Evolutionary conservation across 495 filamentous ascomycete species (phyloP).

Genomic region (Hypoxylon fuscum): DNA sequence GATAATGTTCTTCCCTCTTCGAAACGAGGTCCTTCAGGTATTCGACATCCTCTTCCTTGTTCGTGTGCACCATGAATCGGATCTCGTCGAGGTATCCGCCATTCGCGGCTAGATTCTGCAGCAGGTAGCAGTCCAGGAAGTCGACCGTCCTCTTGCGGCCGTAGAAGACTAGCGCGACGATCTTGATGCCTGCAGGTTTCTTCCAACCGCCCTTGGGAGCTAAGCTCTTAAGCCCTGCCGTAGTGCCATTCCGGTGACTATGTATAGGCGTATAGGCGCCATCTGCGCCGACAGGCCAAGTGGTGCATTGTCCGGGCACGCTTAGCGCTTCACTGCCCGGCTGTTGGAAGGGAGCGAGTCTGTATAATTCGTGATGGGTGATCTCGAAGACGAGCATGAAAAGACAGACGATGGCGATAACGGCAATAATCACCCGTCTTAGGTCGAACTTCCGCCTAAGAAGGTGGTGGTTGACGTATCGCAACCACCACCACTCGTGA

Average conservation of each 20-base stretch:
- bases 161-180: conserved; percentile 63
- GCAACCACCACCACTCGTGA: conserved; percentile 30
- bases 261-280: conserved; percentile 27
- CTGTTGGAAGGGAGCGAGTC: conserved; percentile 20
- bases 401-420: conserved; percentile 22
- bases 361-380: conserved; percentile 37
- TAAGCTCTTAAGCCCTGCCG: conserved; percentile 28
- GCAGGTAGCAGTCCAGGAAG: conserved; percentile 64
- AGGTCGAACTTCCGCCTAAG: conserved; percentile 30
- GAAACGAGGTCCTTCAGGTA: conserved; percentile 53
- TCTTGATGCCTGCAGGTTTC: conserved; percentile 55
- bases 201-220: conserved; percentile 42
- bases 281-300: conserved; percentile 38
- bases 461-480: conserved; percentile 23
- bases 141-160: conserved; percentile 54
- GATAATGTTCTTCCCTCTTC: conserved; percentile 35
- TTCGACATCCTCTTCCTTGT: conserved; percentile 54
- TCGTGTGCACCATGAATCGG: conserved; percentile 61
- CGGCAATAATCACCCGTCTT: conserved; percentile 24
- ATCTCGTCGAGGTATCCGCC: conserved; percentile 64
- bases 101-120: conserved; percentile 62
- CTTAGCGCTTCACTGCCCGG: background rate
- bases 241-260: background rate
- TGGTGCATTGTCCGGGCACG: conserved; percentile 40
- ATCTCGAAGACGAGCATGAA: conserved; percentile 36